Percentiles rank a stretch among this genome's conserved stretches.
These are phyloP conservation scores for Kluyveromyces marxianus DNA, from an alignment of 1,139 yeast species.

Conservation along the genomic window DNA sequence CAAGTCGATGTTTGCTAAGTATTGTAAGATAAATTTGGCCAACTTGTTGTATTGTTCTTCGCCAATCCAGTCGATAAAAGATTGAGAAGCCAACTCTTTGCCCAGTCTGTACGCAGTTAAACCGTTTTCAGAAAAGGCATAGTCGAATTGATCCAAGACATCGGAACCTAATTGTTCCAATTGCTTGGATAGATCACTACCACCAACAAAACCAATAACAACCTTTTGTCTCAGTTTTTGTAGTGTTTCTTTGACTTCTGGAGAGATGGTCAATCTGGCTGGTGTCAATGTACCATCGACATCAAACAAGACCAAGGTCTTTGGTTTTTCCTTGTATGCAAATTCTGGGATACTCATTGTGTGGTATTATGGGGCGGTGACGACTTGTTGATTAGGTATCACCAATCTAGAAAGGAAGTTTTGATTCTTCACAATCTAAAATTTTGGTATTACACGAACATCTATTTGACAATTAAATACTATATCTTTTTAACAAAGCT, in stretches of 20 bases:
- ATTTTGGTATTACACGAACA: not conserved
- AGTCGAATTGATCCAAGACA: constrained; percentile 78
- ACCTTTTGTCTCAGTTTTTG: constrained; percentile 76
- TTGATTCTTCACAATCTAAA: no score
- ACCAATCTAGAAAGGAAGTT: no score
- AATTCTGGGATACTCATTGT: constrained; percentile 32
- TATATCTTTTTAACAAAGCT: not conserved
- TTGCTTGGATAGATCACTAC: constrained; percentile 91
- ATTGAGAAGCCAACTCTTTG: constrained; percentile 79
- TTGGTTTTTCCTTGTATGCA: constrained; percentile 35
- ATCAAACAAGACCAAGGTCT: constrained; percentile 71
- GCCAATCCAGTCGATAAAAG: constrained; percentile 93
- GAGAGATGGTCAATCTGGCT: constrained; percentile 78
- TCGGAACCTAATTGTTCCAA: constrained; percentile 86
- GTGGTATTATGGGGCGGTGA: not conserved
- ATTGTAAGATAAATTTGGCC: constrained; percentile 74
- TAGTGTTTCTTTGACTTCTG: constrained; percentile 69
- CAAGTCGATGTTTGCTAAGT: constrained; percentile 77
- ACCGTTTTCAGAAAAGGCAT: constrained; percentile 96
- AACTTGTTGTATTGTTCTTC: constrained; percentile 88
- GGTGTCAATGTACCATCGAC: constrained; percentile 99
- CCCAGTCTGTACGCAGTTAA: constrained; percentile 94
- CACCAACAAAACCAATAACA: constrained; percentile 97
- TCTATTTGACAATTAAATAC: not conserved
- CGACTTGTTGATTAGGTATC: not conserved